Evolutionary conservation across 2,329 filamentous ascomycete genomes (phyloP), one percentile per base, ranked within the genome.

Genomic region (Neophaeococcomyces mojaviensis): DNA sequence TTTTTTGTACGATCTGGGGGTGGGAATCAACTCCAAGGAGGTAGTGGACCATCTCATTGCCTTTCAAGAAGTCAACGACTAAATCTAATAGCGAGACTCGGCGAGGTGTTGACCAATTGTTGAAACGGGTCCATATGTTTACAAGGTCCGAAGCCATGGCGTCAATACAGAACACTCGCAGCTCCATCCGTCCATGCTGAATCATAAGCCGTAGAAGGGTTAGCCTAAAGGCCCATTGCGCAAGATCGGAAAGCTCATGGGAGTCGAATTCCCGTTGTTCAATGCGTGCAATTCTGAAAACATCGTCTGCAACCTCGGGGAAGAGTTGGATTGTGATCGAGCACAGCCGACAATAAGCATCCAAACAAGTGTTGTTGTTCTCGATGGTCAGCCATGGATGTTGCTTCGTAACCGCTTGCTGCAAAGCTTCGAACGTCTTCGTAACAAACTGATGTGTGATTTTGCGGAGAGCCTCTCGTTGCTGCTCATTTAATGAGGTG

Each of bases 21-120:
- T 97, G 92, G 26, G 90, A 96, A 46, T 88, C 88, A 12, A 90
- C 81, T 2, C 90, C 87, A 42, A 96, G 77, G 37, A 98, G 81
- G 64, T 96, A 97, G 49, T 88, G 80, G 19, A 94, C 78, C 20
- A 97, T 70, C 44, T 81, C 80, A 32, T 84, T 82, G 5, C 74
- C 68, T 13, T 83, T 71, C 28, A 97, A 70, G 53, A 86, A 83
- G 19, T 77, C 18, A 15, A 44, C 20, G n/a, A 37, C 33, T 12
- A 44, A 70, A 4, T 86, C 79, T 44, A 94, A 69, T 55, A 84
- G 82, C 10, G 76, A 72, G 52, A 90, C 69, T 39, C 86, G 71
- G 1, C 75, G 72, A 55, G 74, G 62, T 58, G n/a, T 60, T 54
- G 12, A 67, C 64, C 8, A 70, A 48, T 54, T 67, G 55, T 49